Percentiles rank a stretch among this genome's conserved stretches.
Conservation (phyloP, 805 yeast genomes). For the Kodamaea hsintzibuensis region DNA sequence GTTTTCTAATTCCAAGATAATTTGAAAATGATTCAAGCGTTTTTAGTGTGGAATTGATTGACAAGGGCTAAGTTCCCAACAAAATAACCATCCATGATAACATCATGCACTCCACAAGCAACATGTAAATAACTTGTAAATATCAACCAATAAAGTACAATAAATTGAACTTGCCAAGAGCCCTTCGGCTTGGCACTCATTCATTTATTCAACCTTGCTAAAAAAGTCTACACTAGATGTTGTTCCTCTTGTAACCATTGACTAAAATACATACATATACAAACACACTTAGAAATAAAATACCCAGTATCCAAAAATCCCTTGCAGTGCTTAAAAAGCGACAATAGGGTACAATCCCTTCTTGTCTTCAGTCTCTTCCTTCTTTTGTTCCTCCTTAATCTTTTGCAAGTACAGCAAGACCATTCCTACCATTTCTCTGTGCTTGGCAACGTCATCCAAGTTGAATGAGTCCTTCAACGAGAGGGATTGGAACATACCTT, state of each 20-base stretch:
- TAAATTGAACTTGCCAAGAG: not conserved
- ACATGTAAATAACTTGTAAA: not conserved
- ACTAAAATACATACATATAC: conserved; percentile 1
- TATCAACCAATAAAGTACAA: not conserved
- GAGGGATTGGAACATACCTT: conserved; percentile 14
- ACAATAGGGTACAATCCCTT: conserved; percentile 41
- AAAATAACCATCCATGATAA: too few relatives aligned
- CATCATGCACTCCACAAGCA: too few relatives aligned
- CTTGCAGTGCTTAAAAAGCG: conserved; percentile 29
- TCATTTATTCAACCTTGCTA: not conserved
- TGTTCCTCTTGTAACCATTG: not conserved
- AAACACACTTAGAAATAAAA: conserved; percentile 2
- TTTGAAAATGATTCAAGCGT: too few relatives aligned
- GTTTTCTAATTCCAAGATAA: not conserved
- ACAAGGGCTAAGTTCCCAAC: not conserved
- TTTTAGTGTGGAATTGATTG: too few relatives aligned
- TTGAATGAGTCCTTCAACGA: conserved; percentile 17
- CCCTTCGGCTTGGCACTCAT: not conserved
- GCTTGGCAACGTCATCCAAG: conserved; percentile 32
- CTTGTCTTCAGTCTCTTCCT: conserved; percentile 12
- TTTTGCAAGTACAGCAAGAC: conserved; percentile 34
- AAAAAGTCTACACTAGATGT: not conserved
- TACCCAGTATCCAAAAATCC: not conserved
- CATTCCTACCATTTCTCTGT: conserved; percentile 34
- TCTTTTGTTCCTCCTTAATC: conserved; percentile 4